These are phyloP conservation scores for Heracleum sosnowskyi DNA, from an alignment of 129 eudicot genomes.

Conservation along the genomic window DNA sequence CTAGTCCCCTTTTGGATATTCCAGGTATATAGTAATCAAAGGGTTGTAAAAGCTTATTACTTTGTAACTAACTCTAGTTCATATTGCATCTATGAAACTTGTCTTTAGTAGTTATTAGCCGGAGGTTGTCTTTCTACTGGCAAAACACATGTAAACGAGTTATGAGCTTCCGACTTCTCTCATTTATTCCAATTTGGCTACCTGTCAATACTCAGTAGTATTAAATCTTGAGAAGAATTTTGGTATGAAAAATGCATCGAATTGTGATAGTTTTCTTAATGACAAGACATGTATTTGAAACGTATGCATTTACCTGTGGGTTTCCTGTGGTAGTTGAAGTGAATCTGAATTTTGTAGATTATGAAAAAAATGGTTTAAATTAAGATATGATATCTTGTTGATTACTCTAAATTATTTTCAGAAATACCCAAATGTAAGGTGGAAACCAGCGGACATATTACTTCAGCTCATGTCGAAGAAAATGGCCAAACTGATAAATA, in stretches of 20 bases:
- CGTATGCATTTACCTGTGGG: too few species aligned
- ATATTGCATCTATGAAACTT: not conserved
- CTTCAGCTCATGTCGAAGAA: constrained; percentile 45
- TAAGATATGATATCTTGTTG: not conserved
- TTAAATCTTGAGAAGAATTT: not conserved
- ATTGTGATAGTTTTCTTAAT: too few species aligned
- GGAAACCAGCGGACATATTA: constrained; percentile 42
- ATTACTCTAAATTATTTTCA: not conserved
- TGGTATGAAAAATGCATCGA: not conserved
- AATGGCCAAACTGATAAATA: constrained; percentile 40
- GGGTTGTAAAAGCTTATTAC: not conserved
- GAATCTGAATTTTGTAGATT: too few species aligned
- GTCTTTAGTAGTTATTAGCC: not conserved
- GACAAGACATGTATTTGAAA: too few species aligned
- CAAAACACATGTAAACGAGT: too few species aligned
- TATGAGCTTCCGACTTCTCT: not conserved
- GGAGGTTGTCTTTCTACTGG: not conserved
- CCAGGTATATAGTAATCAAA: constrained; percentile 18
- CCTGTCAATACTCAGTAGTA: not conserved
- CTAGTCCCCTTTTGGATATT: not conserved
- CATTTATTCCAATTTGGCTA: too few species aligned
- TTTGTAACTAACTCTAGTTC: not conserved
- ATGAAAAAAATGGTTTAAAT: not conserved
- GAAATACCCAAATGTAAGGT: constrained; percentile 47
- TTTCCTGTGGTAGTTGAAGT: not conserved